Evolutionary conservation across 495 filamentous ascomycete species (phyloP).

Genomic region (Acidomyces sp.): DNA sequence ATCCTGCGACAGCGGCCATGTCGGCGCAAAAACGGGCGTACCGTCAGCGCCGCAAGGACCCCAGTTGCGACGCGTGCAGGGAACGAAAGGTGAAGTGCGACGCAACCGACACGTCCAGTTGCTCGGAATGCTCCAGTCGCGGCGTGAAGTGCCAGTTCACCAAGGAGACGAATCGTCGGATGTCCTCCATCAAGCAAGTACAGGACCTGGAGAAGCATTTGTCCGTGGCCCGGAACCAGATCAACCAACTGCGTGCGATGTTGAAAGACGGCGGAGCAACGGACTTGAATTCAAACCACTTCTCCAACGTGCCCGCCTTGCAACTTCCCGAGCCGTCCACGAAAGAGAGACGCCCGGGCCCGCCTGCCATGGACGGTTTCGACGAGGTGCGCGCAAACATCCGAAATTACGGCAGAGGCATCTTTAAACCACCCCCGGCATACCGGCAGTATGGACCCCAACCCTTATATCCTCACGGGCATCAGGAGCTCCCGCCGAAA

Average conservation of each 20-base stretch:
- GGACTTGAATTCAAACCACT: constrained; percentile 49
- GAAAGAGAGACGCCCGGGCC: constrained; percentile 37
- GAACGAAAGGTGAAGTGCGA: constrained; percentile 99
- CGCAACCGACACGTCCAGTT: constrained; percentile 88
- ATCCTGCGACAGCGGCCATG: constrained; percentile 23
- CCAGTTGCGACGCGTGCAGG: constrained; percentile 92
- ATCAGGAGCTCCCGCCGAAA: constrained; percentile 51
- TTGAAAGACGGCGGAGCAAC: constrained; percentile 33
- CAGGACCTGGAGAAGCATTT: constrained; percentile 95
- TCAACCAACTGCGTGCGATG: constrained; percentile 53
- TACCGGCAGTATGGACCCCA: constrained; percentile 46
- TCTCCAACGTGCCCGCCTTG: constrained; percentile 43
- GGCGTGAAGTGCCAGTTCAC: constrained; percentile 97
- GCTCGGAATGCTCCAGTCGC: constrained; percentile 88
- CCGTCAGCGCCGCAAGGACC: constrained; percentile 86
- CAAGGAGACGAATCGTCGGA: constrained; percentile 94
- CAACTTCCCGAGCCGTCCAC: constrained; percentile 59
- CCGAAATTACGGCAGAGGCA: constrained; percentile 57
- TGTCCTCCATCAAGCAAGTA: constrained; percentile 99
- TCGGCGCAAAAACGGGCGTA: constrained; percentile 80
- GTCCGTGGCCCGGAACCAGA: constrained; percentile 55
- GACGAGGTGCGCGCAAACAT: constrained; percentile 60
- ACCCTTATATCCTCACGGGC: constrained; percentile 38
- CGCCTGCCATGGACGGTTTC: constrained; percentile 51
- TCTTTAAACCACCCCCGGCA: constrained; percentile 69